Base-by-base conservation (phyloP, 225 moss, liverwort and hornwort species). In the Thuidium tamariscinum region DNA sequence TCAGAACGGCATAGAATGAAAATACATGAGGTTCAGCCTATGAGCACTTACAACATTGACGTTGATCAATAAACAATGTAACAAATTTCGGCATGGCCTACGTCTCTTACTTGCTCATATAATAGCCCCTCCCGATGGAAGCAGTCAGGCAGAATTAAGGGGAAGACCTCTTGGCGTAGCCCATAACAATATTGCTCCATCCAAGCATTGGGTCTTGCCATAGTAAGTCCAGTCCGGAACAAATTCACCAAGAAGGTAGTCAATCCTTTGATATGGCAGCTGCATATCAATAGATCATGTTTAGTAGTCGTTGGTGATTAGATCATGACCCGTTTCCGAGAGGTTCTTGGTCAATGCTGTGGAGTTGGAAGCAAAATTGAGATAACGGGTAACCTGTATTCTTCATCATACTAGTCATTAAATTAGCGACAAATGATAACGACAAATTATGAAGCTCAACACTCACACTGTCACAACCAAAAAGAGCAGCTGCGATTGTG, bases 241-340 rank as follows among this genome's bases (percentile, higher is more conserved):
- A 96, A 93, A 85, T 97, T 97, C 59, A 95, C 92, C 81, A 97
- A 65, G 82, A 97, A 96, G 64, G 96, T 97, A 63, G 95, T 94
- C 67, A 97, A 87, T 55, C 96, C 96, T 89, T 92, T 96, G 82
- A 97, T 90, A 83, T 95, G 92, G 85, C 97, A 97, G 82, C 97
- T 97, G 92, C 75, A 60, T 61, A 72, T 74, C 48, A 54, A 62
- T 44, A 86, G 48, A 51, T 54, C 54, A 83, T 79, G 37, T n/a
- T 75, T 84, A 84, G 52, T 37, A 51, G 57, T 69, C 39, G 76
- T 81, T 87, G 20, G 30, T 80, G 68, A 74, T 42, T 36, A 36
- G 66, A 86, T 80, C 79, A 80, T 82, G 42, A 29, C 59, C 77
- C 49, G n/a, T 66, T 32, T 82, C 69, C 71, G 34, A 60, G n/a